Conservation (phyloP, 176 grass and related monocot genomes). For the Musa troglodytarum region DNA sequence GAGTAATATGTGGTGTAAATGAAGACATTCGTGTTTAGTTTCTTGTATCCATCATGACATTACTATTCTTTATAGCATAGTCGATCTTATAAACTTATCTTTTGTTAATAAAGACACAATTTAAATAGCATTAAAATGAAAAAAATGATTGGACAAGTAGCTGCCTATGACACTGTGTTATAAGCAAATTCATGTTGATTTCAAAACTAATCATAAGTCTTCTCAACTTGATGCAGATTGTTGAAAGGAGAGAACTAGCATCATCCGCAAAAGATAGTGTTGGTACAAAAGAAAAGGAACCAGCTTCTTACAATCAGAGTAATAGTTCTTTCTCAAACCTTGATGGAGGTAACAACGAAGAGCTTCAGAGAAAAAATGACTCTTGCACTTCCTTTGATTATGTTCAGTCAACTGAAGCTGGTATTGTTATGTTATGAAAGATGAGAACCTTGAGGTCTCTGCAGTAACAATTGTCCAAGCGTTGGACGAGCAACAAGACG, state of each 20-base stretch:
- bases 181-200: no score
- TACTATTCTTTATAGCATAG: no score
- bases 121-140: no score
- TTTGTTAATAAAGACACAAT: no score
- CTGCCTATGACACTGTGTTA: no score
- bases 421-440: conserved; percentile 23
- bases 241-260: conserved; percentile 57
- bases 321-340: conserved; percentile 28
- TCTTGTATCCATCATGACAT: no score
- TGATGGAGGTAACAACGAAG: conserved; percentile 17
- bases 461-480: conserved; percentile 17
- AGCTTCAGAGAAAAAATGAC: conserved; percentile 10
- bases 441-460: conserved; percentile 17
- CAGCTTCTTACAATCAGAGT: conserved; percentile 17
- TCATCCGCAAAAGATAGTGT: conserved; percentile 46
- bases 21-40: no score
- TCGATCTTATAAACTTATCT: no score
- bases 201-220: not conserved
- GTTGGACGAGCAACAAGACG: conserved; percentile 20
- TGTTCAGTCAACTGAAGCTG: conserved; percentile 8
- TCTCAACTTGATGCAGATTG: conserved; percentile 51
- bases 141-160: no score
- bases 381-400: conserved; percentile 21
- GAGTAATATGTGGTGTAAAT: no score
- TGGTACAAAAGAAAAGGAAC: conserved; percentile 36